Evolutionary conservation across 228 moss, liverwort and hornwort genomes (phyloP).

Genomic region (Sphagnum magellanicum): DNA sequence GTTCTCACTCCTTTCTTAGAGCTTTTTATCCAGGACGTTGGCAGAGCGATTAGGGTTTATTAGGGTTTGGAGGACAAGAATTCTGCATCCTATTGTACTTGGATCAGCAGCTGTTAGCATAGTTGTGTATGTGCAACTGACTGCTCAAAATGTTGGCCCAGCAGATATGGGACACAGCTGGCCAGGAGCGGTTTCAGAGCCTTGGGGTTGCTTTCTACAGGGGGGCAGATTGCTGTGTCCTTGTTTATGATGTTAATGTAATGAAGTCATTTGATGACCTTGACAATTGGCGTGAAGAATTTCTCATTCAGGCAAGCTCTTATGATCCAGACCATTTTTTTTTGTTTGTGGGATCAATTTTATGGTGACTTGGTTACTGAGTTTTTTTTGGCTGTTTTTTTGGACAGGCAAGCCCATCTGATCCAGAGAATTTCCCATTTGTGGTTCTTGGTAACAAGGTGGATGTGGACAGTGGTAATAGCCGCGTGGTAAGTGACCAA

Average conservation of each 20-base stretch:
- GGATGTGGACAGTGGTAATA: slow-evolving; percentile 86
- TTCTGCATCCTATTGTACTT: too few relatives aligned
- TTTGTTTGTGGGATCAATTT: too few relatives aligned
- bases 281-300: slow-evolving; percentile 97
- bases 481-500: slow-evolving; percentile 26
- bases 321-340: neutral
- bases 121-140: too few relatives aligned
- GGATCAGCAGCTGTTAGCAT: too few relatives aligned
- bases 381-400: neutral
- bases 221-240: slow-evolving; percentile 97
- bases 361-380: too few relatives aligned
- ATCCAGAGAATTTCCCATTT: slow-evolving; percentile 80
- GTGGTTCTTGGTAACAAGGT: slow-evolving; percentile 91
- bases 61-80: too few relatives aligned
- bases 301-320: slow-evolving; percentile 73
- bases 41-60: too few relatives aligned
- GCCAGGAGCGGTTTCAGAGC: slow-evolving; percentile 96
- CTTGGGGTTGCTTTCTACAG: slow-evolving; percentile 95
- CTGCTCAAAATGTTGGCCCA: neutral
- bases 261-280: slow-evolving; percentile 96
- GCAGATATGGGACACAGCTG: slow-evolving; percentile 97
- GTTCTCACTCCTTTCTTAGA: neutral
- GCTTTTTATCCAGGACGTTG: too few relatives aligned
- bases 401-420: slow-evolving; percentile 78
- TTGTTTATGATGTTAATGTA: slow-evolving; percentile 94